Evolutionary conservation across 179 eudicot genomes (phyloP).

Genomic region (Spinacia oleracea): DNA sequence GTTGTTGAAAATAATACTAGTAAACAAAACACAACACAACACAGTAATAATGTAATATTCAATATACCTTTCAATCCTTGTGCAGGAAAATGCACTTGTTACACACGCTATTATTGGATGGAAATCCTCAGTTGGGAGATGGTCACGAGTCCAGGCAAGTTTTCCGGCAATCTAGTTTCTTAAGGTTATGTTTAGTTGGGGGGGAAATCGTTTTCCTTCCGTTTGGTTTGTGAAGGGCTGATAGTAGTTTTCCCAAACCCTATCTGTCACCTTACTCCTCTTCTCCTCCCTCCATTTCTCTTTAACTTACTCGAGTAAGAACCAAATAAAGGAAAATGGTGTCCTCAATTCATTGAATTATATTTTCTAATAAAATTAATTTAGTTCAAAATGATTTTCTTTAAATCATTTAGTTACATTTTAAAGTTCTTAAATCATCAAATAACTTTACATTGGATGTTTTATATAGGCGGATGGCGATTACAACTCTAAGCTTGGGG

Average conservation of each 20-base stretch:
- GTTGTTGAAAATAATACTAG: background rate
- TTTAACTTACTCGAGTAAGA: background rate
- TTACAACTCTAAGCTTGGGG: conserved; percentile 47
- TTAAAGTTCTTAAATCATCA: background rate
- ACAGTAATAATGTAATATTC: background rate
- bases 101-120: conserved; percentile 90
- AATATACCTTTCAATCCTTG: background rate
- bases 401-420: background rate
- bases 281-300: background rate
- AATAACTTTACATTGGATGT: conserved; percentile 1
- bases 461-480: conserved; percentile 43
- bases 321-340: background rate
- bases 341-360: background rate
- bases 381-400: background rate
- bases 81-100: conserved; percentile 93
- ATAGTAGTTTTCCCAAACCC: background rate
- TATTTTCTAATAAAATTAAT: background rate
- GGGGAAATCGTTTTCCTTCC: background rate
- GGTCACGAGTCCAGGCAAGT: conserved; percentile 94
- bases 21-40: background rate
- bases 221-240: background rate
- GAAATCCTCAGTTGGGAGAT: conserved; percentile 86
- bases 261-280: background rate
- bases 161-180: background rate
- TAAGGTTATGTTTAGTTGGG: background rate